A percentile compares a stretch with the other conserved stretches of the same genome.
These are phyloP conservation scores for Smithsoniella earleae DNA, from an alignment of 163 green algal species.

Conservation along the genomic window DNA sequence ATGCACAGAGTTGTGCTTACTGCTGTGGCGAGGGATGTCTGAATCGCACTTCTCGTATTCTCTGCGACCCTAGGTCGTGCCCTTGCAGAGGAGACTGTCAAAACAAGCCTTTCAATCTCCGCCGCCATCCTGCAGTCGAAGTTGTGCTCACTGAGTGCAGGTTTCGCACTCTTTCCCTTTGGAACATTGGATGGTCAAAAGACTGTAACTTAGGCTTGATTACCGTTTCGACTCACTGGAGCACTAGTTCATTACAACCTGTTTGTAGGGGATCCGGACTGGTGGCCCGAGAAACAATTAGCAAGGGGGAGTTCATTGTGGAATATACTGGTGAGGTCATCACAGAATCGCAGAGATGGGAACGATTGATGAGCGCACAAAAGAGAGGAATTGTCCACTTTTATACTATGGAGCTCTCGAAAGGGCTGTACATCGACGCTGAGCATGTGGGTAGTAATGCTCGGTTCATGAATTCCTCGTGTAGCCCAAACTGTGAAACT, in stretches of 20 bases:
- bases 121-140: constrained; percentile 53
- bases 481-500: constrained; percentile 83
- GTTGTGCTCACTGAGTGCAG: constrained; percentile 65
- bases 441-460: constrained; percentile 66
- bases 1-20: neutral
- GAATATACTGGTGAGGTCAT: constrained; percentile 74
- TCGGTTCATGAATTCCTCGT: constrained; percentile 81
- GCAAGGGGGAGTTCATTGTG: constrained; percentile 64
- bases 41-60: constrained; percentile 63
- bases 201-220: too few relatives aligned
- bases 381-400: constrained; percentile 62
- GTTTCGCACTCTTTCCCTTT: too few relatives aligned
- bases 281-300: constrained; percentile 44
- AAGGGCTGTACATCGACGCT: constrained; percentile 76
- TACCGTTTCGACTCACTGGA: too few relatives aligned
- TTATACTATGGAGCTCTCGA: constrained; percentile 84
- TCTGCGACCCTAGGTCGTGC: constrained; percentile 69
- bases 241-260: too few relatives aligned
- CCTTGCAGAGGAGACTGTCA: constrained; percentile 64
- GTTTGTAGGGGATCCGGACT: constrained; percentile 69
- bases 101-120: constrained; percentile 72
- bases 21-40: constrained; percentile 60
- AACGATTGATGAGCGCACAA: constrained; percentile 41
- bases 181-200: too few relatives aligned
- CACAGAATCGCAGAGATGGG: constrained; percentile 38